phyloP scores from a whole-genome alignment of 2,329 filamentous ascomycete species.

The Huntiella savannae region DNA sequence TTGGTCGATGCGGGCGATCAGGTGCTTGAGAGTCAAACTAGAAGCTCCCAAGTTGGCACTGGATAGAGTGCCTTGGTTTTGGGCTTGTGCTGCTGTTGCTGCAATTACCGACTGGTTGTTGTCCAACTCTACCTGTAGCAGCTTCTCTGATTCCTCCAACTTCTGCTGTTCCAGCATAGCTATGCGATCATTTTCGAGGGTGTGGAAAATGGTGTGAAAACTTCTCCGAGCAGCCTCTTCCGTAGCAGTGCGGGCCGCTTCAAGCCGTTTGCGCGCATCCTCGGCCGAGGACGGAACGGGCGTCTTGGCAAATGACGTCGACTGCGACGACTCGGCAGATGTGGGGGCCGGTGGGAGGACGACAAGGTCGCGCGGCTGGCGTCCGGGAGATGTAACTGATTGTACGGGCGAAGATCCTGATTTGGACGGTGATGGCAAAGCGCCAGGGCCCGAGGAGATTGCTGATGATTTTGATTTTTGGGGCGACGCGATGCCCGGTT shows the following conservation, averaged over 20 bases:
- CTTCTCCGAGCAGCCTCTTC: slow-evolving; percentile 77
- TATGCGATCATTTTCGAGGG: slow-evolving; percentile 81
- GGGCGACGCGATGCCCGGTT: slow-evolving; percentile 26
- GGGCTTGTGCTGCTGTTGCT: slow-evolving; percentile 30
- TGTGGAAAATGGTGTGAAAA: slow-evolving; percentile 89
- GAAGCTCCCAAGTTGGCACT: slow-evolving; percentile 90
- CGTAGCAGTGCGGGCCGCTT: slow-evolving; percentile 77
- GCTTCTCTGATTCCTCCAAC: slow-evolving; percentile 87
- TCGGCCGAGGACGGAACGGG: slow-evolving; percentile 52
- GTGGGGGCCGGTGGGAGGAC: slow-evolving; percentile 15
- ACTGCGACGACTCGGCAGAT: slow-evolving; percentile 26
- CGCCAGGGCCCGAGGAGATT: slow-evolving; percentile 32
- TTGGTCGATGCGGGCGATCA: slow-evolving; percentile 87
- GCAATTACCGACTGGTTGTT: slow-evolving; percentile 34
- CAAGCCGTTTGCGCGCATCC: slow-evolving; percentile 79
- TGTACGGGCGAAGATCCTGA: slow-evolving; percentile 48
- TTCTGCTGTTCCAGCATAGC: slow-evolving; percentile 97
- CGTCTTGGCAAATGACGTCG: neutral
- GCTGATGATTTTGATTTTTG: slow-evolving; percentile 25
- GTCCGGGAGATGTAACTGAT: slow-evolving; percentile 37
- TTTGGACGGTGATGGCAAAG: slow-evolving; percentile 49
- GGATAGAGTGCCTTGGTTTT: slow-evolving; percentile 51
- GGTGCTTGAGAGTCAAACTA: slow-evolving; percentile 86
- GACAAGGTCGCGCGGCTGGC: slow-evolving; percentile 10
- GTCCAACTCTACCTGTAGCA: slow-evolving; percentile 89